Conservation (phyloP, 306 rosid species). For the Glycine latifolia region DNA sequence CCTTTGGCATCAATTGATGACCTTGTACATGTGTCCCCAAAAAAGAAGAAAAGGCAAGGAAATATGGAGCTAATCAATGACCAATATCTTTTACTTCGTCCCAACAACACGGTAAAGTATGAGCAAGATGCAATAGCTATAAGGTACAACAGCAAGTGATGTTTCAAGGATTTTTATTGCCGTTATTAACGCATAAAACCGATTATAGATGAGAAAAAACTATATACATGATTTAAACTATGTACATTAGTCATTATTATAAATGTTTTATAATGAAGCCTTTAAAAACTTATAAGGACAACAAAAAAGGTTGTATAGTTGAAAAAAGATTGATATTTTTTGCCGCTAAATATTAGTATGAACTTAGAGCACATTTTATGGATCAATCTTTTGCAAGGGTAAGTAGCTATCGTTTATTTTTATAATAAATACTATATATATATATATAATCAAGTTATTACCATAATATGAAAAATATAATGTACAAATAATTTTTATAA, state of each 20-base stretch:
- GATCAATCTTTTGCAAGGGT: no score
- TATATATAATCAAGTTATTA: no score
- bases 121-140: neutral
- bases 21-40: constrained; percentile 39
- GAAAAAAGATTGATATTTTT: neutral
- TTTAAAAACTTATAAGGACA: neutral
- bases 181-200: neutral
- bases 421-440: no score
- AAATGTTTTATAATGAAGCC: neutral
- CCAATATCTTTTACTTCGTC: constrained; percentile 7
- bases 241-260: neutral
- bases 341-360: no score
- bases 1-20: constrained; percentile 43
- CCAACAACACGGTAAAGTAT: neutral
- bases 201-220: neutral
- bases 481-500: no score
- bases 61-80: constrained; percentile 30
- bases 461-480: no score
- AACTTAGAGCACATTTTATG: no score
- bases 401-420: no score
- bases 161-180: neutral
- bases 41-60: constrained; percentile 17
- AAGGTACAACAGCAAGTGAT: no score
- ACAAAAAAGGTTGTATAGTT: neutral
- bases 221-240: neutral